Conservation (phyloP, 1,284 basidiomycete species). For the Spongiforma sp. region DNA sequence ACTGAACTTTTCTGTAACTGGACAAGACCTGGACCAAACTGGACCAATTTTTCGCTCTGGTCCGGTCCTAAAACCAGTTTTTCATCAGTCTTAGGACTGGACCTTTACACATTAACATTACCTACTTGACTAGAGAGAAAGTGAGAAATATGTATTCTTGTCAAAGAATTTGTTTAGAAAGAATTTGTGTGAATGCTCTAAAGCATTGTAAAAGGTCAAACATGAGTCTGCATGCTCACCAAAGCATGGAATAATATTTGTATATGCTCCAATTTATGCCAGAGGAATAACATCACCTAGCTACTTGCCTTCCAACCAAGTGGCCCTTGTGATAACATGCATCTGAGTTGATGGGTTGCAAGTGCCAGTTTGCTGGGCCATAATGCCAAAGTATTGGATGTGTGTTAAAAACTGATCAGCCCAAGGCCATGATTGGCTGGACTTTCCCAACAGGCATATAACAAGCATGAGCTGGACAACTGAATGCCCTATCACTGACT, state of each 20-base stretch:
- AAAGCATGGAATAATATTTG: background rate
- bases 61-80: no score
- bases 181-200: background rate
- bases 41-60: no score
- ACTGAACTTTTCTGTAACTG: no score
- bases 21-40: no score
- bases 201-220: background rate
- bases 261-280: background rate
- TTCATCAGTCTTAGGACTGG: no score
- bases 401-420: background rate
- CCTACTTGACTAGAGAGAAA: background rate
- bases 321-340: background rate
- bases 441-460: background rate
- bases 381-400: background rate
- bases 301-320: background rate
- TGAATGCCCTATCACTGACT: background rate
- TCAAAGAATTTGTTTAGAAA: background rate
- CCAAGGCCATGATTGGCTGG: background rate
- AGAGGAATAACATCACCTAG: background rate
- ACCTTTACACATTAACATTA: no score
- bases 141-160: background rate
- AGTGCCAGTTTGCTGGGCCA: background rate
- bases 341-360: background rate
- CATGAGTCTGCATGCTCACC: background rate
- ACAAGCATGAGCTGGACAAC: background rate